Percentiles rank a stretch among this genome's conserved stretches.
These are phyloP conservation scores for Gracilaria caudata DNA, from an alignment of 23 red algal species.

Conservation along the genomic window DNA sequence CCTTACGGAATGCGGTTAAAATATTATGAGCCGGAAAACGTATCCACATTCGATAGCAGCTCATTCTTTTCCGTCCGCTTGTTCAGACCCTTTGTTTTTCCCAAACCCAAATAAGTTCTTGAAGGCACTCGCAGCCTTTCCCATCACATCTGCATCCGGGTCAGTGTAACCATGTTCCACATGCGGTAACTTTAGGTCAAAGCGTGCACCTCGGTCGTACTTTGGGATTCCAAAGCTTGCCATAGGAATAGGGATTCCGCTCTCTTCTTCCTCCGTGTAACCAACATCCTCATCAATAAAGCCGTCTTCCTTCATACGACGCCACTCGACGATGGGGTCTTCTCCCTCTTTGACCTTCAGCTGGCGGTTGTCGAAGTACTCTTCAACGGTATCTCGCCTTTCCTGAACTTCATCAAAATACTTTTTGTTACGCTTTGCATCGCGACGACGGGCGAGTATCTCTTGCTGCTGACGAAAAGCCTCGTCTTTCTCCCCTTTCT, in stretches of 20 bases:
- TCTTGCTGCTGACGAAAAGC: conserved; percentile 72
- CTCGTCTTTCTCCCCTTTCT: conserved; percentile 71
- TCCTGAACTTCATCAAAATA: conserved; percentile 63
- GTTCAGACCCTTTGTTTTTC: conserved; percentile 25
- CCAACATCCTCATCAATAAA: conserved; percentile 72
- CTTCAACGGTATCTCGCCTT: conserved; percentile 50
- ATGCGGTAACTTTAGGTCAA: conserved; percentile 85
- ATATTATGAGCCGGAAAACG: too few species aligned
- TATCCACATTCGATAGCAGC: too few species aligned
- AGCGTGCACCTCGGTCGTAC: conserved; percentile 85
- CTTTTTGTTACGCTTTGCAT: conserved; percentile 42
- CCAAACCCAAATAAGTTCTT: conserved; percentile 68
- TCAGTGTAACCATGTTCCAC: conserved; percentile 81
- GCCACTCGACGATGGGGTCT: conserved; percentile 84
- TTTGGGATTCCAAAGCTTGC: conserved; percentile 88
- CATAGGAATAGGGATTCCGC: conserved; percentile 81
- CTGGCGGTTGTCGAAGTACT: conserved; percentile 62
- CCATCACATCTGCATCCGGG: conserved; percentile 86
- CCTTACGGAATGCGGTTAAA: too few species aligned
- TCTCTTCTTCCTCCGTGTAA: conserved; percentile 76
- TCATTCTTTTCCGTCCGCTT: background rate
- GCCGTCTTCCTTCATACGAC: conserved; percentile 77
- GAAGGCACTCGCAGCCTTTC: conserved; percentile 53
- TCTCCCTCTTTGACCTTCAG: conserved; percentile 77
- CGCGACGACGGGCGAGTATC: conserved; percentile 68